Conservation (phyloP, 495 filamentous ascomycete genomes). For the Penicillium ochrochloron region DNA sequence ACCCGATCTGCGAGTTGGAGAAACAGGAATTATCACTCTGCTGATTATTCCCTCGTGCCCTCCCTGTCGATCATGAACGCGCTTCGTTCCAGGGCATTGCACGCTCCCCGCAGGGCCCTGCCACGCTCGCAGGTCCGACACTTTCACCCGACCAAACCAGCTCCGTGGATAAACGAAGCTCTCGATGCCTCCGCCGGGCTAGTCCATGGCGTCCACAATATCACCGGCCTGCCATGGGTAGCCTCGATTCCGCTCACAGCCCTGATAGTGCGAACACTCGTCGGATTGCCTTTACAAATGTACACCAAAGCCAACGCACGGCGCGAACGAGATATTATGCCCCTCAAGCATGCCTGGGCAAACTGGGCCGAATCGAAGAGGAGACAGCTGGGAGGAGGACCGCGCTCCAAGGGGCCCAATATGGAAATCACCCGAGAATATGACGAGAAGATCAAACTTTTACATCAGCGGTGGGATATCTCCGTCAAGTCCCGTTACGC, state of each 20-base stretch:
- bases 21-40: slow-evolving; percentile 9
- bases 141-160: slow-evolving; percentile 52
- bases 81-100: slow-evolving; percentile 20
- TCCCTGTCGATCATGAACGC: slow-evolving; percentile 21
- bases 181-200: slow-evolving; percentile 57
- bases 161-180: slow-evolving; percentile 49
- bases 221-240: slow-evolving; percentile 69
- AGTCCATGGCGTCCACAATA: slow-evolving; percentile 63
- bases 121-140: slow-evolving; percentile 38
- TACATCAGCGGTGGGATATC: slow-evolving; percentile 53
- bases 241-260: slow-evolving; percentile 72
- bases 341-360: slow-evolving; percentile 57
- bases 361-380: slow-evolving; percentile 31
- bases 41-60: background rate
- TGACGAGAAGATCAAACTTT: slow-evolving; percentile 6
- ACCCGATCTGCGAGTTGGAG: background rate
- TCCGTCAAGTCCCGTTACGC: slow-evolving; percentile 52
- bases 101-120: slow-evolving; percentile 12
- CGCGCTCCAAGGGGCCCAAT: background rate
- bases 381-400: background rate
- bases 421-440: slow-evolving; percentile 14
- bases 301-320: slow-evolving; percentile 50
- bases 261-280: slow-evolving; percentile 58
- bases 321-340: slow-evolving; percentile 51
- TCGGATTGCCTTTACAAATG: slow-evolving; percentile 63